These are phyloP conservation scores for Oleoguttula mirabilis DNA, from an alignment of 495 filamentous ascomycete species.

Conservation along the genomic window DNA sequence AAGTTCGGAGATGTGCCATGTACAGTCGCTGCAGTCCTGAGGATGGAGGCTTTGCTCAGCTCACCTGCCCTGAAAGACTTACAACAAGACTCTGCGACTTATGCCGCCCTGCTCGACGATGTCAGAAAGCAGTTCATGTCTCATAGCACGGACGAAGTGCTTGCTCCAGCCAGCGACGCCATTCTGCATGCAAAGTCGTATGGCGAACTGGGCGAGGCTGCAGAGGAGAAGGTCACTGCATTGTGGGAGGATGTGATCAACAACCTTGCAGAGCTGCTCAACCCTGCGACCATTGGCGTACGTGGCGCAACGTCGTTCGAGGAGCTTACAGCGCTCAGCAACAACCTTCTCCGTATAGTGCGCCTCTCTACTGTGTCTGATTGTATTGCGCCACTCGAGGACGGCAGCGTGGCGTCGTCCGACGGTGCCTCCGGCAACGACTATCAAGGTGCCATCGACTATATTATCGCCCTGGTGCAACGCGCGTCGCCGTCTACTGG, in stretches of 20 bases:
- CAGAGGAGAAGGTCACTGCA: conserved; percentile 63
- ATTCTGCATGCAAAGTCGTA: conserved; percentile 75
- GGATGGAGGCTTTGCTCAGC: conserved; percentile 77
- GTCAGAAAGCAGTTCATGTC: conserved; percentile 88
- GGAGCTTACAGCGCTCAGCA: conserved; percentile 56
- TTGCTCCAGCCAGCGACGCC: conserved; percentile 71
- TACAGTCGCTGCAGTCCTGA: conserved; percentile 71
- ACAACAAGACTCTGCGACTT: conserved; percentile 70
- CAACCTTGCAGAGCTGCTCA: conserved; percentile 53
- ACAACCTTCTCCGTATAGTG: conserved; percentile 71
- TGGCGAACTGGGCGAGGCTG: conserved; percentile 74
- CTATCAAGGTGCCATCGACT: conserved; percentile 40
- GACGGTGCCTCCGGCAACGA: background rate
- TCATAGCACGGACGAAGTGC: conserved; percentile 71
- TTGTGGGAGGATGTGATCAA: conserved; percentile 77
- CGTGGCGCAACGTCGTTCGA: conserved; percentile 48
- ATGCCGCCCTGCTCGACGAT: conserved; percentile 73
- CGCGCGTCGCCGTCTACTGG: conserved; percentile 51
- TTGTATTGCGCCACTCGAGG: conserved; percentile 60
- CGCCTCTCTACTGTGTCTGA: conserved; percentile 73
- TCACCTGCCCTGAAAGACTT: conserved; percentile 81
- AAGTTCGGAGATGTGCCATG: conserved; percentile 85
- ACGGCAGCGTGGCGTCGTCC: conserved; percentile 35
- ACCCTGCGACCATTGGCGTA: conserved; percentile 50
- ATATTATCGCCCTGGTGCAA: conserved; percentile 51